These are phyloP conservation scores for Retiboletus flavoniger DNA, from an alignment of 1,284 basidiomycete genomes.

Conservation along the genomic window DNA sequence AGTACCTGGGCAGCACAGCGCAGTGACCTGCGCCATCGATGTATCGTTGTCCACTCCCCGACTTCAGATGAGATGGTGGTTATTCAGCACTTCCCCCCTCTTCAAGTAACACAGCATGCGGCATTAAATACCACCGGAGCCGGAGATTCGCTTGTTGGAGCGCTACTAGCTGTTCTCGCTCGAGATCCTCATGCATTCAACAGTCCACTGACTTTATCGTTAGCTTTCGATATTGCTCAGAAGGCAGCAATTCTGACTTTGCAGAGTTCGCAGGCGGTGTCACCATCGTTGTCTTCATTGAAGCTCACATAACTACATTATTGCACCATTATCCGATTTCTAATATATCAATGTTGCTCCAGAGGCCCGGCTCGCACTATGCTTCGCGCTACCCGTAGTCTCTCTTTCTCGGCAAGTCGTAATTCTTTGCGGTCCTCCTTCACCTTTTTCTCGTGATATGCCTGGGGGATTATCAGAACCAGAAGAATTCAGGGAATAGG, in stretches of 20 bases:
- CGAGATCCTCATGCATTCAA: conserved; percentile 46
- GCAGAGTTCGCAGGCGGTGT: conserved; percentile 62
- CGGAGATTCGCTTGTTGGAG: conserved; percentile 85
- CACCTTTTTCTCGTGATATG: conserved; percentile 54
- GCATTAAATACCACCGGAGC: conserved; percentile 84
- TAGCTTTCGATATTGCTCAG: conserved; percentile 54
- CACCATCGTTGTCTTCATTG: conserved; percentile 51
- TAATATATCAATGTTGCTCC: conserved; percentile 11
- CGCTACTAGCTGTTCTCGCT: conserved; percentile 59
- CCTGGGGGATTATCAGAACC: conserved; percentile 36
- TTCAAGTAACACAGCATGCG: conserved; percentile 41
- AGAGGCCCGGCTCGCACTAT: conserved; percentile 62
- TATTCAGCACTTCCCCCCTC: conserved; percentile 70
- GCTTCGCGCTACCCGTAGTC: conserved; percentile 48
- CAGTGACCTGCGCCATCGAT: conserved; percentile 48
- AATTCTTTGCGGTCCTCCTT: conserved; percentile 42
- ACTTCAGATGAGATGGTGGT: conserved; percentile 50
- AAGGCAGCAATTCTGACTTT: conserved; percentile 64
- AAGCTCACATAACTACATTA: conserved; percentile 5
- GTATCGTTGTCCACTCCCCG: conserved; percentile 51
- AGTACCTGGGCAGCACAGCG: conserved; percentile 46
- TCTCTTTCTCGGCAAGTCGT: conserved; percentile 45
- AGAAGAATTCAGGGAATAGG: background rate
- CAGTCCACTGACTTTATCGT: conserved; percentile 43
- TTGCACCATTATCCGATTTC: background rate